Evolutionary conservation across 129 eudicot species (phyloP).

Genomic region (carrot (Daucus carota)): DNA sequence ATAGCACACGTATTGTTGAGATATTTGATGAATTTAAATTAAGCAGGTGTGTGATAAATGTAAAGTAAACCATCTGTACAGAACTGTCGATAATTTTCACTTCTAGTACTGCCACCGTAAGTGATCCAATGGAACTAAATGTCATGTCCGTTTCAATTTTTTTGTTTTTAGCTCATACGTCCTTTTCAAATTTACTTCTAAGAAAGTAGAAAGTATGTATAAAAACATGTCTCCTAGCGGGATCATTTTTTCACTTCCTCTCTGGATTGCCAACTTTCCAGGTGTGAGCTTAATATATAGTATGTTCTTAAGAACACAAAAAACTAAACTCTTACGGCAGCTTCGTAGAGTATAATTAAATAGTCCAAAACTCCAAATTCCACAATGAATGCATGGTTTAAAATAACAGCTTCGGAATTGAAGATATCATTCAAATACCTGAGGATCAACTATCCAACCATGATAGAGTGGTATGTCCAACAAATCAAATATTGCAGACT

Average conservation of each 20-base stretch:
- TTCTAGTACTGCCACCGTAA: background rate
- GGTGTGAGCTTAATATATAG: background rate
- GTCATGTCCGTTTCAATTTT: no score
- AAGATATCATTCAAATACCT: slow-evolving; percentile 40
- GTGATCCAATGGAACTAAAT: background rate
- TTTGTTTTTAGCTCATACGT: no score
- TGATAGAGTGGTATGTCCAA: slow-evolving; percentile 87
- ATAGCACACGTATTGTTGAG: background rate
- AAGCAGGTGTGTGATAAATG: background rate
- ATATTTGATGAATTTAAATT: background rate
- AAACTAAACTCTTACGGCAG: background rate
- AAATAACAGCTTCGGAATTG: background rate
- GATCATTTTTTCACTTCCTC: background rate
- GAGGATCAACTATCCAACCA: slow-evolving; percentile 98
- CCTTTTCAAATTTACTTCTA: background rate
- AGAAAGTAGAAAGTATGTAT: background rate
- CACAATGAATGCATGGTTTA: background rate
- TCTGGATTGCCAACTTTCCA: background rate
- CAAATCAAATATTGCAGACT: slow-evolving; percentile 86
- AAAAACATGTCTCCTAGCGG: background rate
- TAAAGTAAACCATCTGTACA: background rate
- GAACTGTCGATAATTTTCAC: background rate
- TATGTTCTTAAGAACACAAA: background rate
- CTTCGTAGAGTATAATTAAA: background rate
- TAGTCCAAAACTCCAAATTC: no score